Evolutionary conservation across 352 stramenopile species (phyloP).

Genomic region (Globisporangium barbulae): DNA sequence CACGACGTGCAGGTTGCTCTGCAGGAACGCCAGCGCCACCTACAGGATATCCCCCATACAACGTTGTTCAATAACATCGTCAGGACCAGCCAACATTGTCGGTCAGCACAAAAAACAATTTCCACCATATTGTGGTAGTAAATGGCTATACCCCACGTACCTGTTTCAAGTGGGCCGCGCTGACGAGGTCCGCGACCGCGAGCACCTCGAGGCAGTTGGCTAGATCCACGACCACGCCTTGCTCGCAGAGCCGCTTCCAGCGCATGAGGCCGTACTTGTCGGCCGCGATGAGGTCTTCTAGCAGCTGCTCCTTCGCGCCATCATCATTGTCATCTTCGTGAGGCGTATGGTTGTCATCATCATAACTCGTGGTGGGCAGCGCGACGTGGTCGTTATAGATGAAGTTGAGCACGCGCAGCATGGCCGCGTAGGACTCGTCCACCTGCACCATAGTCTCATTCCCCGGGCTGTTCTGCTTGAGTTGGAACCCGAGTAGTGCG

Average conservation of each 20-base stretch:
- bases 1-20: slow-evolving; percentile 19
- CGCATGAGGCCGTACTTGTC: slow-evolving; percentile 73
- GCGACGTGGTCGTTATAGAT: slow-evolving; percentile 64
- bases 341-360: neutral
- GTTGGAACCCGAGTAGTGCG: slow-evolving; percentile 40
- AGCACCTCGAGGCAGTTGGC: slow-evolving; percentile 63
- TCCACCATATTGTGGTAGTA: neutral
- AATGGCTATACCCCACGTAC: slow-evolving; percentile 2
- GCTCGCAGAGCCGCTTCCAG: slow-evolving; percentile 67
- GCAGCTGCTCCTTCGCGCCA: slow-evolving; percentile 27
- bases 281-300: slow-evolving; percentile 72
- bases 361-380: slow-evolving; percentile 9
- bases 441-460: slow-evolving; percentile 31
- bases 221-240: slow-evolving; percentile 35
- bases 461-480: slow-evolving; percentile 1
- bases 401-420: slow-evolving; percentile 63
- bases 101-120: neutral
- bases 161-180: slow-evolving; percentile 55
- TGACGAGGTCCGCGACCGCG: slow-evolving; percentile 54
- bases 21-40: slow-evolving; percentile 18
- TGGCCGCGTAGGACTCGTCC: slow-evolving; percentile 46
- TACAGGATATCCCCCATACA: neutral
- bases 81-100: neutral
- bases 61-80: too few relatives aligned
- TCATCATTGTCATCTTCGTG: neutral